Evolutionary conservation across 768 basidiomycete species (phyloP).

Genomic region (Pisolithus microcarpus): DNA sequence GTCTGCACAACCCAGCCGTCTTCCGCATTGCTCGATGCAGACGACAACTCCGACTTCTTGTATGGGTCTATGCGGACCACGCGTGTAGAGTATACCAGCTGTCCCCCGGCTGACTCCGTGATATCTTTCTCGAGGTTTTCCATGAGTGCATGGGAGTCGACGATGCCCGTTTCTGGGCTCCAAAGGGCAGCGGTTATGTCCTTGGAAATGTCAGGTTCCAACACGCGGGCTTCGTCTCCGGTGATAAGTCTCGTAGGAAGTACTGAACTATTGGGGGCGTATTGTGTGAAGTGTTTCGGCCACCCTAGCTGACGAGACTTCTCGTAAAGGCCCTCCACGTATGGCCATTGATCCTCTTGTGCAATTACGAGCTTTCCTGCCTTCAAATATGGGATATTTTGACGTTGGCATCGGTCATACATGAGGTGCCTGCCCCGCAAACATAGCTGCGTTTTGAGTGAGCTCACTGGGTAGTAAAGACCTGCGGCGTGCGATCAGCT

Average conservation of each 20-base stretch:
- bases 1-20: conserved; percentile 88
- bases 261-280: conserved; percentile 25
- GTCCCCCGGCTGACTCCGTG: conserved; percentile 55
- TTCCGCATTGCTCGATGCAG: conserved; percentile 27
- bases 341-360: conserved; percentile 52
- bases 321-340: conserved; percentile 61
- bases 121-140: conserved; percentile 79
- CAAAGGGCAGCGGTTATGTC: conserved; percentile 69
- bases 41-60: conserved; percentile 20
- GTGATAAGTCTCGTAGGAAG: conserved; percentile 64
- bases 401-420: conserved; percentile 62
- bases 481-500: conserved; percentile 34
- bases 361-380: conserved; percentile 91
- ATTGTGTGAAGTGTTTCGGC: conserved; percentile 35
- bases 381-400: conserved; percentile 61
- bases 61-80: conserved; percentile 82
- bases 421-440: conserved; percentile 79
- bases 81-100: conserved; percentile 69
- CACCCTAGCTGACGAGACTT: conserved; percentile 52
- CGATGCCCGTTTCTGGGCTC: conserved; percentile 83
- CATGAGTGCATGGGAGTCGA: conserved; percentile 84
- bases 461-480: conserved; percentile 75
- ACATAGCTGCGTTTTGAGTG: conserved; percentile 81
- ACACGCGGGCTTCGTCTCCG: conserved; percentile 55
- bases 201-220: conserved; percentile 79